A percentile compares a stretch with the other conserved stretches of the same genome.
Evolutionary conservation across 2,329 filamentous ascomycete species (phyloP).

Genomic region (Helicocarpus griseus): DNA sequence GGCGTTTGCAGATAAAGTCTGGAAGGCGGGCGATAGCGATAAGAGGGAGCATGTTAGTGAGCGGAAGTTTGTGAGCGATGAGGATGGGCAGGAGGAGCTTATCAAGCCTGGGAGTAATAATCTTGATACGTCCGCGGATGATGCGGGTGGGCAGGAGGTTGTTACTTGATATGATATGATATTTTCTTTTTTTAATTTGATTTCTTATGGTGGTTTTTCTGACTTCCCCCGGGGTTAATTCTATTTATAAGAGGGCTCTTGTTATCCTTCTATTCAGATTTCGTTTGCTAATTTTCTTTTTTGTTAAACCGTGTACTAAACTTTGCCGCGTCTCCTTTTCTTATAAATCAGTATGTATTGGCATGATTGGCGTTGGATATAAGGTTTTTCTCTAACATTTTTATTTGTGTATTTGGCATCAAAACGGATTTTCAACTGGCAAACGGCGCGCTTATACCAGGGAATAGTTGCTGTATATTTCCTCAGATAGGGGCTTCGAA

Average conservation of each 20-base stretch:
- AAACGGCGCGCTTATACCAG: background rate
- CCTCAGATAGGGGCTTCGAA: background rate
- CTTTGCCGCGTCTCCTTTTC: background rate
- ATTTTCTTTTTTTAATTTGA: background rate
- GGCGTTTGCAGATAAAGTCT: conserved; percentile 79
- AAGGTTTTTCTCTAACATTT: background rate
- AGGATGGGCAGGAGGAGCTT: conserved; percentile 56
- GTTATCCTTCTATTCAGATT: background rate
- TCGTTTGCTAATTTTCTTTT: background rate
- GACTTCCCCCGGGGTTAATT: no score
- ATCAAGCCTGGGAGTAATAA: conserved; percentile 52
- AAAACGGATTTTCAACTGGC: background rate
- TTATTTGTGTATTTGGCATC: background rate
- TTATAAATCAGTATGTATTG: background rate
- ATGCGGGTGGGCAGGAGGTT: conserved; percentile 4
- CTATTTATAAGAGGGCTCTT: background rate
- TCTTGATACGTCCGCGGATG: background rate
- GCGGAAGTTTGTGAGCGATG: conserved; percentile 68
- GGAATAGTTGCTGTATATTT: background rate
- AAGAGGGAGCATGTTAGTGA: conserved; percentile 62
- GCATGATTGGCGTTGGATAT: conserved; percentile 9
- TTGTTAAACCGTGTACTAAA: conserved; percentile 1
- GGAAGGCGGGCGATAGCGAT: conserved; percentile 54
- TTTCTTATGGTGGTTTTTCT: background rate
- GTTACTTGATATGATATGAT: conserved; percentile 6